A percentile compares a stretch with the other conserved stretches of the same genome.
phyloP scores from a whole-genome alignment of 1,284 basidiomycete species.

The Apiotrichum domesticum region DNA sequence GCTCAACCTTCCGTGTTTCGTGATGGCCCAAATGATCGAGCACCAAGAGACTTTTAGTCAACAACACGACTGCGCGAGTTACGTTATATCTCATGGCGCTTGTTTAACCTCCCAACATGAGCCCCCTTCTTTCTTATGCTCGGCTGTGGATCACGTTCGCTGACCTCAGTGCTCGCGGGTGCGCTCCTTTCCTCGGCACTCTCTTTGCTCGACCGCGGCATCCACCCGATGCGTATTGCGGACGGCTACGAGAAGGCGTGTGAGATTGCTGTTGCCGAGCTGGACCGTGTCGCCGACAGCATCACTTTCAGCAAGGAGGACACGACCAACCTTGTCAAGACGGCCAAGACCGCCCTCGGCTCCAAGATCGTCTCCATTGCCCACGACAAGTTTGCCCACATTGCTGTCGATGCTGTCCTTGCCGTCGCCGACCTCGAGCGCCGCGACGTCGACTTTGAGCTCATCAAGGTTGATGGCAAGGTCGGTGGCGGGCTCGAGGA shows the following conservation, averaged over 20 bases:
- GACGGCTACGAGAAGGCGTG: conserved; percentile 97
- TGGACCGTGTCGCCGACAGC: conserved; percentile 87
- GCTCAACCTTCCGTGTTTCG: no score
- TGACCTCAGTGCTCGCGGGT: conserved; percentile 78
- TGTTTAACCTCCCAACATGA: not conserved
- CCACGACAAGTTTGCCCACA: conserved; percentile 89
- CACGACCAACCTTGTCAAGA: conserved; percentile 83
- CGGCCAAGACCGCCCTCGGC: conserved; percentile 91
- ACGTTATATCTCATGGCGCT: not conserved
- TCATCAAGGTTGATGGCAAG: conserved; percentile 99
- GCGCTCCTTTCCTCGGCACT: conserved; percentile 64
- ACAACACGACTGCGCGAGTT: no score
- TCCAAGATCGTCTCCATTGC: conserved; percentile 99
- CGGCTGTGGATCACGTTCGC: not conserved
- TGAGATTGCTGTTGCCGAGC: conserved; percentile 75
- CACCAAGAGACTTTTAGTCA: no score
- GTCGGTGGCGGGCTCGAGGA: conserved; percentile 95
- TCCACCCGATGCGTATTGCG: conserved; percentile 97
- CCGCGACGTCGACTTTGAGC: conserved; percentile 92
- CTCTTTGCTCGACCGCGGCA: conserved; percentile 87
- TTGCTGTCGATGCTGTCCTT: conserved; percentile 94
- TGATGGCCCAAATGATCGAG: no score
- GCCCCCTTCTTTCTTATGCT: not conserved
- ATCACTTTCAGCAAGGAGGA: conserved; percentile 71
- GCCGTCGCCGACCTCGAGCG: conserved; percentile 92